Conservation (phyloP, 2,329 filamentous ascomycete genomes). For the Trichoderma afroharzianum region DNA sequence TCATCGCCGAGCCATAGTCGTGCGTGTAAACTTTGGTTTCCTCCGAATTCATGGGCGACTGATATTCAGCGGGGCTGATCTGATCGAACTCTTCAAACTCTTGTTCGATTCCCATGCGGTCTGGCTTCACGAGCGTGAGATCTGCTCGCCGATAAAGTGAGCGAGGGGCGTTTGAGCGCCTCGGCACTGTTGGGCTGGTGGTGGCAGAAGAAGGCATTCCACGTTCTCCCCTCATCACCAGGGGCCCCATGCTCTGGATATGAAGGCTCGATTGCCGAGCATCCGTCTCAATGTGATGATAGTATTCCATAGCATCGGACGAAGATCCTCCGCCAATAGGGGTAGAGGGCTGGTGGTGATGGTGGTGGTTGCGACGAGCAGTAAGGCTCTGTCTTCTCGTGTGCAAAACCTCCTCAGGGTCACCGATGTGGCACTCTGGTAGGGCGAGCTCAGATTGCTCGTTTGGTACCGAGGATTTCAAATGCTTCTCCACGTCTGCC, state of each 20-base stretch:
- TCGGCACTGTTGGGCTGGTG: neutral
- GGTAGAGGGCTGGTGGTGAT: constrained; percentile 3
- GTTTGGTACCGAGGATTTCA: neutral
- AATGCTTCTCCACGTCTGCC: constrained; percentile 18
- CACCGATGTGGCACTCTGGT: neutral
- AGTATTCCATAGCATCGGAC: constrained; percentile 3
- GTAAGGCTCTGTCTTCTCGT: constrained; percentile 9
- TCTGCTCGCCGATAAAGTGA: neutral
- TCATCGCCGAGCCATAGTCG: neutral
- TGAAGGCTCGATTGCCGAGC: neutral
- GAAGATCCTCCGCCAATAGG: neutral
- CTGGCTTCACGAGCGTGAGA: neutral
- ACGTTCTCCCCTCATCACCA: neutral
- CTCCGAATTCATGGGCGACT: neutral
- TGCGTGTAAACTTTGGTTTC: neutral
- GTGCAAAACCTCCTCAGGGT: constrained; percentile 11
- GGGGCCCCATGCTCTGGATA: neutral
- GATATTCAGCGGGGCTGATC: neutral
- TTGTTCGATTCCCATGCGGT: neutral
- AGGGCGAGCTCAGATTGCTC: neutral
- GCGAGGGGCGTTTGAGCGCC: neutral
- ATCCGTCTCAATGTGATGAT: neutral
- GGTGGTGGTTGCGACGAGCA: neutral
- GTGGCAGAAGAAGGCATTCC: neutral
- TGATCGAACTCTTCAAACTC: neutral